Base-by-base conservation (phyloP, 306 rosid genomes). In the Rosa chinensis region DNA sequence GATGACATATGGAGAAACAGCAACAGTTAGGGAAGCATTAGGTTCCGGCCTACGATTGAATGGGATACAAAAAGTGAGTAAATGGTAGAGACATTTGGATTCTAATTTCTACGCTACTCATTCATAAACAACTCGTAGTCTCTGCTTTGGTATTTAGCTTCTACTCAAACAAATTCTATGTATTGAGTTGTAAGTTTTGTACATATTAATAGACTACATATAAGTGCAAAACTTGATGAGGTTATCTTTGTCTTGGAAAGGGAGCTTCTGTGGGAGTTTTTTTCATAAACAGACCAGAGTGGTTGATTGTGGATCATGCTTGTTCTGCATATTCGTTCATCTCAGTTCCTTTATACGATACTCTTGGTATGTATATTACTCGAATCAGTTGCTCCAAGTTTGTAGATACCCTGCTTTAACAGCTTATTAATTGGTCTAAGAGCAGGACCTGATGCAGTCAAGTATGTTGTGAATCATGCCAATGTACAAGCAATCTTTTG, bases 371-470 rank as follows among this genome's bases (percentile, higher is more conserved):
- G 94, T 81, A 44, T 50, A 61, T 71, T 73, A 23, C 63, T 20
- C n/a, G 45, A 72, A 43, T 50, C 56, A 78, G 49, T 76, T 72
- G 56, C n/a, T 66, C 74, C 63, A 61, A 13, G 68, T 76, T 47
- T 77, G 42, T 82, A 71, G 56, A 74, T 81, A 32, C 67, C 74
- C 47, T 83, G 80, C n/a, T 5, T 50, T 16, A 5, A 50, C 1
- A 50, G n/a, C 17, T 50, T 50, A 18, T 16, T 40, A 40, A 40
- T 40, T 50, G 56, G 56, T 5, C 8, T 50, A 50, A 16, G 56
- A 50, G n/a, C 86, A 95, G 99, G 99, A 83, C 98, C 99, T 28
- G 99, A 95, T 83, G 99, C 99, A 72, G 98, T 91, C 86, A 90
- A 89, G 81, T 95, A 73, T 82, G 91, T 93, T 79, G 94, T 79